Evolutionary conservation across 2,329 filamentous ascomycete species (phyloP), one percentile per base, ranked within the genome.

Genomic region (Acarospora socialis): DNA sequence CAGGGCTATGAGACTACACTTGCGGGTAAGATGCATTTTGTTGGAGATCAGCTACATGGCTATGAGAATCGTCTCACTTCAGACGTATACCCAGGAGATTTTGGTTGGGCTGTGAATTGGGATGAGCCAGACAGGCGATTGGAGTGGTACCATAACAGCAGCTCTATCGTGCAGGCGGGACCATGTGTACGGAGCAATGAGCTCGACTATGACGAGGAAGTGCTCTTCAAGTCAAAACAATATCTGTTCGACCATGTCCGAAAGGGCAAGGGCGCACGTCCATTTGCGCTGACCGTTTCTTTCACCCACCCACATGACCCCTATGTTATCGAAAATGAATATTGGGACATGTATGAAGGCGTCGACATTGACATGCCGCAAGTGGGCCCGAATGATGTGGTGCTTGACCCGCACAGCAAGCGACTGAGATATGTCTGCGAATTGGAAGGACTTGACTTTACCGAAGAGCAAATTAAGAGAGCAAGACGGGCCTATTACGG

Each of bases 1-100:
- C 74, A 77, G 47, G 83, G 82, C 32, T 94, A 94, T 50, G 81
- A 93, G 57, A 93, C 86, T 8, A 81, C 79, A 4, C 65, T 94
- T 45, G 83, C 86, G 4, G 86, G 86, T 40, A 94, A 94, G 68
- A 94, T 94, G 86, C 86, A 94, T 59, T 94, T 94, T 53, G 80
- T 92, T 33, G 86, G 86, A 20, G 86, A 94, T 52, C 86, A 94
- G 59, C 66, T 94, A 37, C 86, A 94, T 53, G 86, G 86, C 18
- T 94, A 92, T 49, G 86, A 94, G 62, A 79, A 82, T 48, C 74
- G 86, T 35, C 66, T 94, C 48, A 94, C 86, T n/a, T 81, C 78
- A 44, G 86, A 94, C 54, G 93, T 94, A 51, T 94, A 94, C 55
- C 86, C 86, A 1, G 86, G 79, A 36, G 86, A 94, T 51, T 84